Conservation (phyloP, 441 rosid species). For the Jatropha podagrica region DNA sequence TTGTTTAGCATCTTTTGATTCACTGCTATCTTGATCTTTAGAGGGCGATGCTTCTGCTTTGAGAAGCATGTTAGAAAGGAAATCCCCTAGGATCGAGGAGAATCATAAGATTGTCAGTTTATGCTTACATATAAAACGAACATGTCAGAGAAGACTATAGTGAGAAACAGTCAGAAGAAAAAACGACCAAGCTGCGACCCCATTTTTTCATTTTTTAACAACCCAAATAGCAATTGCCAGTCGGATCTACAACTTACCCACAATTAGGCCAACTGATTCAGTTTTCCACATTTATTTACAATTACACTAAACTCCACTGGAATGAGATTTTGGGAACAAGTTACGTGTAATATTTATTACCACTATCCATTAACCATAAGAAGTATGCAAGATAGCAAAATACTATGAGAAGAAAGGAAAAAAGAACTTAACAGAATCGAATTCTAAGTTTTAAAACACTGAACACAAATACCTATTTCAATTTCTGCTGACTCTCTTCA, state of each 20-base stretch:
- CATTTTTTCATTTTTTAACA: slow-evolving; percentile 7
- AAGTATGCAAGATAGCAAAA: slow-evolving; percentile 1
- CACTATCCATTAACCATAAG: neutral
- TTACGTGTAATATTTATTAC: neutral
- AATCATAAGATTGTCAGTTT: slow-evolving; percentile 27
- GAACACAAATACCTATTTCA: neutral
- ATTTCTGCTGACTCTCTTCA: neutral
- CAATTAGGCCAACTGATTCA: slow-evolving; percentile 14
- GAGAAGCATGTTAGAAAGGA: slow-evolving; percentile 51
- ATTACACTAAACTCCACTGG: neutral
- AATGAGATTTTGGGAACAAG: neutral
- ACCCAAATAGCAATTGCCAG: slow-evolving; percentile 8
- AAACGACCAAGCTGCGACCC: slow-evolving; percentile 11
- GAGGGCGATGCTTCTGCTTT: slow-evolving; percentile 42
- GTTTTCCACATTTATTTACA: slow-evolving; percentile 4
- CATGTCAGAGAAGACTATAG: neutral
- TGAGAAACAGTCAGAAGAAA: slow-evolving; percentile 8
- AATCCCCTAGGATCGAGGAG: slow-evolving; percentile 44
- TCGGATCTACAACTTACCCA: slow-evolving; percentile 19
- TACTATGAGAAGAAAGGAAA: neutral
- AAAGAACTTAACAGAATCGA: neutral
- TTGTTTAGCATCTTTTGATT: slow-evolving; percentile 36
- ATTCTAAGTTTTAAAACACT: neutral
- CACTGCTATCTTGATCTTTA: slow-evolving; percentile 33
- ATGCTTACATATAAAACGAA: slow-evolving; percentile 11